phyloP scores from a whole-genome alignment of 2,329 filamentous ascomycete species.

The Botrytis fabae region DNA sequence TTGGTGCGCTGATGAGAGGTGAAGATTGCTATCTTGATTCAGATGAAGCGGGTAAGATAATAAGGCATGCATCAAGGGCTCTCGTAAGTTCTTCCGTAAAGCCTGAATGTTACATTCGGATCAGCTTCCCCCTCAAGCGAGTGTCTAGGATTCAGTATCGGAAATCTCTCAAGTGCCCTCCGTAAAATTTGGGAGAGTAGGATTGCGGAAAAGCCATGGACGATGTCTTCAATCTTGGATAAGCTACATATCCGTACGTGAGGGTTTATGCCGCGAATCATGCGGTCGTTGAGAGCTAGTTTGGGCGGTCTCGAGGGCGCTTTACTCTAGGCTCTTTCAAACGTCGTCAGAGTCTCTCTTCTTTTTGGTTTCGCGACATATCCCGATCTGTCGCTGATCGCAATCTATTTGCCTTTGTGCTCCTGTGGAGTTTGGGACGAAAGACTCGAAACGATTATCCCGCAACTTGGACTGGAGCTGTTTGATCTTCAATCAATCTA shows the following conservation, averaged over 20 bases:
- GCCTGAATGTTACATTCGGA: conserved; percentile 20
- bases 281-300: conserved; percentile 10
- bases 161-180: neutral
- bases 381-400: conserved; percentile 11
- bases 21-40: neutral
- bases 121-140: conserved; percentile 16
- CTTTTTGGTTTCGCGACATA: conserved; percentile 9
- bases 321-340: neutral
- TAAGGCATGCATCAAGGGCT: conserved; percentile 15
- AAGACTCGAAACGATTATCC: conserved; percentile 13
- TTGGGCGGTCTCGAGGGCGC: neutral
- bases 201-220: conserved; percentile 13
- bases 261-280: neutral
- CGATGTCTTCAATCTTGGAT: conserved; percentile 8
- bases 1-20: neutral
- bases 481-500: conserved; percentile 19
- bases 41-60: conserved; percentile 6
- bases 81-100: conserved; percentile 10
- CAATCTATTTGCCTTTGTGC: conserved; percentile 14
- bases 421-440: conserved; percentile 8
- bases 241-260: neutral
- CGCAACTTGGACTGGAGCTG: conserved; percentile 13
- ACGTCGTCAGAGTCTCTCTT: conserved; percentile 11
- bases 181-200: neutral
- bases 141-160: conserved; percentile 5